phyloP scores from a whole-genome alignment of 257 asterid genomes.

The Fraxinus quadrangulata region DNA sequence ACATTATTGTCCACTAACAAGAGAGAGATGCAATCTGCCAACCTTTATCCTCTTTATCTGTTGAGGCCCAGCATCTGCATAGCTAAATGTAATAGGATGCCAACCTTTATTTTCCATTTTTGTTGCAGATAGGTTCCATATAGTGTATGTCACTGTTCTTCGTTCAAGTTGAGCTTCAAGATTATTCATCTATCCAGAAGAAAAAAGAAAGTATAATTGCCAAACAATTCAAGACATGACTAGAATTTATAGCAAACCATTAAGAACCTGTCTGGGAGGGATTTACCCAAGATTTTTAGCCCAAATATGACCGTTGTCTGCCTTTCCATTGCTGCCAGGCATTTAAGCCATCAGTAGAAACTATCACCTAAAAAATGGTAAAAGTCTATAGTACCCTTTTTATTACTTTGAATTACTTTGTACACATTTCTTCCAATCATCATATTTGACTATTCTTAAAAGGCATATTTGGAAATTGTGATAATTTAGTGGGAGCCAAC shows the following conservation, averaged over 20 bases:
- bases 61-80: slow-evolving; percentile 66
- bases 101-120: slow-evolving; percentile 64
- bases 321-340: too few relatives aligned
- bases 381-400: too few relatives aligned
- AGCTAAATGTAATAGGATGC: slow-evolving; percentile 83
- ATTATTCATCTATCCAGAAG: slow-evolving; percentile 56
- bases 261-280: too few relatives aligned
- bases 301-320: too few relatives aligned
- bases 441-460: too few relatives aligned
- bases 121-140: slow-evolving; percentile 69
- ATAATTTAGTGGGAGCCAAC: too few relatives aligned
- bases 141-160: slow-evolving; percentile 84
- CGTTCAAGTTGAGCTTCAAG: slow-evolving; percentile 84
- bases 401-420: too few relatives aligned
- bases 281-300: too few relatives aligned
- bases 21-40: slow-evolving; percentile 14
- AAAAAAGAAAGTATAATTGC: slow-evolving; percentile 9
- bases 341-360: too few relatives aligned
- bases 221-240: slow-evolving; percentile 2
- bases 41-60: slow-evolving; percentile 78
- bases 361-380: too few relatives aligned
- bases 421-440: too few relatives aligned
- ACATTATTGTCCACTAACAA: not conserved
- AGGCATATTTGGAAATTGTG: too few relatives aligned
- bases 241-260: slow-evolving; percentile 8